phyloP scores from a whole-genome alignment of 2,329 filamentous ascomycete species.

The Fusarium pilosicola region DNA sequence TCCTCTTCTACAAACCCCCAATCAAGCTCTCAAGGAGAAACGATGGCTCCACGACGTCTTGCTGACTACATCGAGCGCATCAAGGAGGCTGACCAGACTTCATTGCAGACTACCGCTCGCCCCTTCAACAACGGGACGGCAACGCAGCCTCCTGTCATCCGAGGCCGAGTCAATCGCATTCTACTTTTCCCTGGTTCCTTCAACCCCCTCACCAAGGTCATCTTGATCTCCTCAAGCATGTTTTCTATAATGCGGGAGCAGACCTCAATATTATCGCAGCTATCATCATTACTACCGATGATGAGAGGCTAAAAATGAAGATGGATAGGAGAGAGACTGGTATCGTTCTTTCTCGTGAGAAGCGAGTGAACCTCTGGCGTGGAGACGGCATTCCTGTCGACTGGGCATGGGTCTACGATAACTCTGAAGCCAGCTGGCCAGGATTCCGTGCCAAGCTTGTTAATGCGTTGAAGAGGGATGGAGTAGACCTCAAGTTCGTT shows the following conservation, averaged over 20 bases:
- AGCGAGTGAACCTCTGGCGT: conserved; percentile 44
- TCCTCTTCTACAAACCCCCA: neutral
- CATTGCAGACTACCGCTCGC: neutral
- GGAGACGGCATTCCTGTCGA: conserved; percentile 16
- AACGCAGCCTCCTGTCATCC: conserved; percentile 5
- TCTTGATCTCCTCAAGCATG: conserved; percentile 45
- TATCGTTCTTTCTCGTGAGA: conserved; percentile 28
- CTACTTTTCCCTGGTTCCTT: conserved; percentile 51
- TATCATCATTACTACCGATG: conserved; percentile 44
- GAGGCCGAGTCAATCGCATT: conserved; percentile 40
- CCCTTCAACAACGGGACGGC: conserved; percentile 30
- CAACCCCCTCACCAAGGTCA: conserved; percentile 53
- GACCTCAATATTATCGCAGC: conserved; percentile 47
- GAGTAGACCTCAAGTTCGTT: conserved; percentile 36
- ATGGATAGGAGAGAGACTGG: conserved; percentile 7
- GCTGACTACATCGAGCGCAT: conserved; percentile 32
- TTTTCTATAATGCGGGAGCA: conserved; percentile 40
- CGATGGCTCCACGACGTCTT: conserved; percentile 18
- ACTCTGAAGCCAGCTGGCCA: conserved; percentile 25
- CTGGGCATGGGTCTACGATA: conserved; percentile 44
- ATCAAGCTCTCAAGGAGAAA: neutral
- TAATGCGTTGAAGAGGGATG: neutral
- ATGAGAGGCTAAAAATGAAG: conserved; percentile 41
- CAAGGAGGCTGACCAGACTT: neutral
- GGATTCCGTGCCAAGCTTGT: conserved; percentile 22